Base-by-base conservation (phyloP, 306 rosid genomes). In the Dryas drummondii region DNA sequence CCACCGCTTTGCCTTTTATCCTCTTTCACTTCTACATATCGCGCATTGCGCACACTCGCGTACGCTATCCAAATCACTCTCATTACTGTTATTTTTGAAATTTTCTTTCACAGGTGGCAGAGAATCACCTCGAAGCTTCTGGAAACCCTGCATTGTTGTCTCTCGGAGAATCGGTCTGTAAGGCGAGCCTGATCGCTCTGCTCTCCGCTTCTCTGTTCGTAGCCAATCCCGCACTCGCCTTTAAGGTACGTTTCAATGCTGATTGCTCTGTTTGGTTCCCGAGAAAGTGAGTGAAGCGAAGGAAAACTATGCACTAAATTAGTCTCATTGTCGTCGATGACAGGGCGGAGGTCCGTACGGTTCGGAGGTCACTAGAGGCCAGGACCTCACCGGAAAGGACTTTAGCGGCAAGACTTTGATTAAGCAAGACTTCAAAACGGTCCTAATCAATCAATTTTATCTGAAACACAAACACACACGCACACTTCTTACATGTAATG, bases 381-480 rank as follows among this genome's bases (percentile, higher is more conserved):
- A 94, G 85, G 98, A 94, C 86, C 96, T 94, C 54, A 58, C 78
- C 40, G 97, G 97, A 26, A 90, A 80, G 86, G 97, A 90, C 83
- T 94, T 94, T 52, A 91, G 98, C 76, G 97, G 97, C 81, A 88
- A 83, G 88, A 86, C 91, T 40, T 82, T 94, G 76, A 87, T 90
- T 86, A 88, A 87, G 80, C 98, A 94, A 88, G 97, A 94, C 79
- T 94, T 94, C 85, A 94, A 94, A 88, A 94, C 97, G 92, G 97
- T 94, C 37, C 73, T 48, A 46, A 8, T 61, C 80, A 37, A 22
- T 63, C 16, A 13, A 26, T 8, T 14, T 68, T 26, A 17, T 5
- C 50, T 71, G 27, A 64, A 41, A 7, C 8, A 42, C 16, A 12
- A 15, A 15, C 49, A 4, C 37, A 54, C 65, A 27, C 66, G 37